These are phyloP conservation scores for Oleoguttula mirabilis DNA, from an alignment of 495 filamentous ascomycete species.

Conservation along the genomic window DNA sequence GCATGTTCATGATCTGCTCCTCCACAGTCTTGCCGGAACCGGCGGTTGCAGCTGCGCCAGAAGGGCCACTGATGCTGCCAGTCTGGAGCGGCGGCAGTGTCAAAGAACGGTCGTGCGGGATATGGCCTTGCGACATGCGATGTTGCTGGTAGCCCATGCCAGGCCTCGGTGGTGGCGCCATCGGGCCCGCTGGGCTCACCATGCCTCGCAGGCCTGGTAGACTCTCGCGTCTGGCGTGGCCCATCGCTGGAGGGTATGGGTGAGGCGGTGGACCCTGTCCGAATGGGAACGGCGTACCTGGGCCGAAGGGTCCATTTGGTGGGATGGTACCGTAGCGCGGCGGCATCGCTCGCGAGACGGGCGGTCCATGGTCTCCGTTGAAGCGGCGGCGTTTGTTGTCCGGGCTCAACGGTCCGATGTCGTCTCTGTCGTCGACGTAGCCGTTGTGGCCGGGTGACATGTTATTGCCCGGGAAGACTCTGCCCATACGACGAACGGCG, in stretches of 20 bases:
- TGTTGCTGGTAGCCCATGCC: slow-evolving; percentile 21
- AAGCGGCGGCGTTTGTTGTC: slow-evolving; percentile 26
- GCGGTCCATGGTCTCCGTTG: slow-evolving; percentile 11
- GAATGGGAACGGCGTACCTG: slow-evolving; percentile 22
- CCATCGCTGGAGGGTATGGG: background rate
- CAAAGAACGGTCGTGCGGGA: slow-evolving; percentile 14
- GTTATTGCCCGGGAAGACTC: slow-evolving; percentile 1
- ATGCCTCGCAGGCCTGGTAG: slow-evolving; percentile 16
- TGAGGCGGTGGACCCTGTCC: slow-evolving; percentile 3
- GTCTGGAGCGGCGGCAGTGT: slow-evolving; percentile 47
- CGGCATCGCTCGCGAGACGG: slow-evolving; percentile 3
- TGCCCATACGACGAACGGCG: slow-evolving; percentile 1
- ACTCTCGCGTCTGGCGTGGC: slow-evolving; percentile 10
- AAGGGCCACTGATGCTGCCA: slow-evolving; percentile 8
- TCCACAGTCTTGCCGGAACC: slow-evolving; percentile 23
- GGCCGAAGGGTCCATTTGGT: background rate
- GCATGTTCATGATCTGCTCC: slow-evolving; percentile 23
- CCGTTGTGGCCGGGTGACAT: slow-evolving; percentile 14
- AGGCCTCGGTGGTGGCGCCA: slow-evolving; percentile 16
- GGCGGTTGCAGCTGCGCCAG: slow-evolving; percentile 10
- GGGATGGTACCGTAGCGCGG: slow-evolving; percentile 1
- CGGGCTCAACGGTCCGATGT: slow-evolving; percentile 21
- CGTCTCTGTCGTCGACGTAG: slow-evolving; percentile 20
- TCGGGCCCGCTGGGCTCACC: slow-evolving; percentile 23
- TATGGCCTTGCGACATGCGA: slow-evolving; percentile 15